Evolutionary conservation across 2,329 filamentous ascomycete species (phyloP).

Genomic region (Chaetomiaceae sp.): DNA sequence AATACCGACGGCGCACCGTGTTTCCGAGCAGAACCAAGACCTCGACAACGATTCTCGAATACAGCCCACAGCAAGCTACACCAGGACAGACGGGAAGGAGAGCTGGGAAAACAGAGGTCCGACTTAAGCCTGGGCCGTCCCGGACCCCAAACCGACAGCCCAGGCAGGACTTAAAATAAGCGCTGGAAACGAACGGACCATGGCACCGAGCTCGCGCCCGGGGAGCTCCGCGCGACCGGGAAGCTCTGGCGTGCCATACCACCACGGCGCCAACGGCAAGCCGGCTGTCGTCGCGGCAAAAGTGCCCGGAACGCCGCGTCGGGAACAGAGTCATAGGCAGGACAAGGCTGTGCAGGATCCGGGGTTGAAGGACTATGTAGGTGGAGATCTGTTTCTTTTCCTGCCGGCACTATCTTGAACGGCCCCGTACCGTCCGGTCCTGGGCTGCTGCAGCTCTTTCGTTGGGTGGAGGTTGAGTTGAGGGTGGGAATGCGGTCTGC

Average conservation of each 20-base stretch:
- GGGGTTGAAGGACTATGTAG: constrained; percentile 73
- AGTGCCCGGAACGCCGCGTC: constrained; percentile 54
- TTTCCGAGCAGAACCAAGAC: background rate
- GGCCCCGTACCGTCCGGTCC: background rate
- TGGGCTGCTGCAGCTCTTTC: background rate
- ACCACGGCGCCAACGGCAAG: constrained; percentile 44
- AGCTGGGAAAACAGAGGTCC: background rate
- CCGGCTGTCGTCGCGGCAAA: constrained; percentile 31
- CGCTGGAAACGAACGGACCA: background rate
- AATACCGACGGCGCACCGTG: background rate
- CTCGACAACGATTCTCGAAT: background rate
- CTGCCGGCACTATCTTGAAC: background rate
- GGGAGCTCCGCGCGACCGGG: constrained; percentile 9
- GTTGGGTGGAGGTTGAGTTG: background rate
- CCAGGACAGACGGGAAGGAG: background rate
- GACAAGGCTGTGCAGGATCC: constrained; percentile 69
- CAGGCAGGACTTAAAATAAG: constrained; percentile 24
- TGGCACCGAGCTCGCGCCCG: constrained; percentile 13
- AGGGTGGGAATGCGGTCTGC: background rate
- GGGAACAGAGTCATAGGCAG: constrained; percentile 53
- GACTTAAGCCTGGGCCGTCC: background rate
- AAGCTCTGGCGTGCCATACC: constrained; percentile 31
- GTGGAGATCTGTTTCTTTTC: constrained; percentile 34
- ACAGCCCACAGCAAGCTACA: background rate
- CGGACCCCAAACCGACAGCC: constrained; percentile 34